Base-by-base conservation (phyloP, 2,329 filamentous ascomycete genomes). In the Arachnomyces sp. region DNA sequence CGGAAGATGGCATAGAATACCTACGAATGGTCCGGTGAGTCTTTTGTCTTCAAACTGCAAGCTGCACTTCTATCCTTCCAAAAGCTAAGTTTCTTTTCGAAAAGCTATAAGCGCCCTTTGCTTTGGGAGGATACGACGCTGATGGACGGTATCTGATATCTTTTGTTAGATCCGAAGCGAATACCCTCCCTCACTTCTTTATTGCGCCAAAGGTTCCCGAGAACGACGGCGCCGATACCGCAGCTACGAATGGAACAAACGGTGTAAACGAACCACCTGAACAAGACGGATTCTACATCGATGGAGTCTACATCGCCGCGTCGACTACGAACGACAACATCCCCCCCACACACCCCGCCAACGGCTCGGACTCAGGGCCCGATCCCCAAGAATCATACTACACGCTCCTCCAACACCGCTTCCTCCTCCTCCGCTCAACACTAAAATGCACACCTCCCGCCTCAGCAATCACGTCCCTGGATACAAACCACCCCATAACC, bases 261-360 rank as follows among this genome's bases (percentile, higher is more conserved):
- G n/a, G 79, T 52, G 54, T 67, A 7, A 57, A 67, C 42, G 69
- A 69, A 4, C 46, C 61, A 14, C 71, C 72, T 39, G 76, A 82
- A 11, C 15, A 29, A 13, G 64, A 74, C 40, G 83, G 82, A 8
- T 81, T 77, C 54, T 92, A 85, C 57, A 68, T 79, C 12, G 84
- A 94, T 50, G 88, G 87, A 36, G 83, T 85, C 29, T 94, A 87
- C 58, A 77, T 82, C 16, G 83, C 80, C 3, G 68, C 73, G 2
- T 72, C 77, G 0, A 64, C 57, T 18, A 53, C 61, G 28, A 46
- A 61, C 15, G 47, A 48, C n/a, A 7, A 36, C 34, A 20, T 28
- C 29, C 53, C 60, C 18, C 44, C 58, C 18, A 49, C 49, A 16
- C 48, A 58, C 33, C 44, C 47, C 9, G 43, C 52, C 1, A 45